Percentiles rank a stretch among this genome's conserved stretches.
Conservation (phyloP, 805 yeast genomes). For the Starmerella asiatica region DNA sequence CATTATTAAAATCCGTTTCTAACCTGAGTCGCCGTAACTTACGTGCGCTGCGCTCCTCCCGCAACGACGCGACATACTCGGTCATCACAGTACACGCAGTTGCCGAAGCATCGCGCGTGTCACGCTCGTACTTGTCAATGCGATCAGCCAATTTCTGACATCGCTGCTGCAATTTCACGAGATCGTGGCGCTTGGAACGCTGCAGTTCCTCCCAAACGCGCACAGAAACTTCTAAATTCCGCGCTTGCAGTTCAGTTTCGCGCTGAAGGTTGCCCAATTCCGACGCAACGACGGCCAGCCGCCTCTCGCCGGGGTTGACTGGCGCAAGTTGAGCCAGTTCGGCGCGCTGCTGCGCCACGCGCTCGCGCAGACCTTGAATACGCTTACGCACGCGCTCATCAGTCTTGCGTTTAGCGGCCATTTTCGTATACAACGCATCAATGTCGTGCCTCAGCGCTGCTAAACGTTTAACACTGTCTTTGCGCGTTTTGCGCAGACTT, state of each 20-base stretch:
- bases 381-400: constrained; percentile 18
- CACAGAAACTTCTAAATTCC: constrained; percentile 8
- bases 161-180: constrained; percentile 8
- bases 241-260: constrained; percentile 6
- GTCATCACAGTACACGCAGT: background rate
- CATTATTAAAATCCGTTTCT: constrained; percentile 10
- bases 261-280: constrained; percentile 4
- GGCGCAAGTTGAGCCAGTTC: constrained; percentile 3
- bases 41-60: constrained; percentile 9
- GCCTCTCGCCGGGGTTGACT: background rate
- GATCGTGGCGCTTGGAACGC: constrained; percentile 5
- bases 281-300: constrained; percentile 4
- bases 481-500: constrained; percentile 9
- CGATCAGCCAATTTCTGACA: constrained; percentile 8
- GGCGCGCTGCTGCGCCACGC: constrained; percentile 10
- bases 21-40: constrained; percentile 11
- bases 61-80: constrained; percentile 6
- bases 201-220: constrained; percentile 12
- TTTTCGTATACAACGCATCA: constrained; percentile 7
- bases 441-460: constrained; percentile 9
- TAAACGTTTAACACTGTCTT: constrained; percentile 10
- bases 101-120: background rate
- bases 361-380: constrained; percentile 11
- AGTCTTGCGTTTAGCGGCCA: constrained; percentile 8
- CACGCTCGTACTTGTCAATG: constrained; percentile 2